phyloP scores from a whole-genome alignment of 1,284 basidiomycete genomes.

The Ganoderma lucidum region DNA sequence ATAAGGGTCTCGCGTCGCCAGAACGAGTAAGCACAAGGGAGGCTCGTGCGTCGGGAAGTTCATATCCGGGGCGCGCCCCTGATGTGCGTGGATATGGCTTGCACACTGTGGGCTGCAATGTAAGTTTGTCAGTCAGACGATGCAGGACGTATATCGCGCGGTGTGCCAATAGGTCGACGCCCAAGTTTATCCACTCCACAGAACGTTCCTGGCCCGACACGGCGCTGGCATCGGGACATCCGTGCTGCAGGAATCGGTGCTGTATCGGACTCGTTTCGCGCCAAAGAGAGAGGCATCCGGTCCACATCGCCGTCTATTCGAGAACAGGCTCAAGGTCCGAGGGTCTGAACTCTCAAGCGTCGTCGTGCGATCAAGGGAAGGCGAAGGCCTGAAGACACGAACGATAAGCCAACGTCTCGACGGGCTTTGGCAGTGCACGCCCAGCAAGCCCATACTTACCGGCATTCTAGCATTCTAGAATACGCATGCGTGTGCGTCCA shows the following conservation, averaged over 20 bases:
- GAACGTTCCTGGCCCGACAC: slow-evolving; percentile 25
- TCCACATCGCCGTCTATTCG: slow-evolving; percentile 17
- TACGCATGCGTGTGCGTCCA: slow-evolving; percentile 22
- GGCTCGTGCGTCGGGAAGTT: neutral
- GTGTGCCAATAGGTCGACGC: slow-evolving; percentile 12
- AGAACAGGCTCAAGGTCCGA: slow-evolving; percentile 24
- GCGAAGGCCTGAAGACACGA: slow-evolving; percentile 14
- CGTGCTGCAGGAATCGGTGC: neutral
- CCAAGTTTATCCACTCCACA: slow-evolving; percentile 11
- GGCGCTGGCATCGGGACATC: neutral
- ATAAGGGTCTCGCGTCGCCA: neutral
- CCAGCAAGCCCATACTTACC: slow-evolving; percentile 3
- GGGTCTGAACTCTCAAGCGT: slow-evolving; percentile 19
- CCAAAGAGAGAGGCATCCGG: neutral
- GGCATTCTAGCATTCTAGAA: slow-evolving; percentile 12
- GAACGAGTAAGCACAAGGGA: slow-evolving; percentile 23
- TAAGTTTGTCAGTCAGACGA: slow-evolving; percentile 10
- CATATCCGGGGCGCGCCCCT: slow-evolving; percentile 28
- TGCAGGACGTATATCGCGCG: neutral
- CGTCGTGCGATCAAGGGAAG: neutral
- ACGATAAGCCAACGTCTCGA: slow-evolving; percentile 23
- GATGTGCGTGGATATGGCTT: slow-evolving; percentile 28
- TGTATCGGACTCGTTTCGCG: neutral
- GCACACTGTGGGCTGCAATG: slow-evolving; percentile 2
- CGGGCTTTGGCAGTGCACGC: neutral